A percentile compares a stretch with the other conserved stretches of the same genome.
phyloP scores from a whole-genome alignment of 768 basidiomycete genomes.

The Termitomyces sp. region DNA sequence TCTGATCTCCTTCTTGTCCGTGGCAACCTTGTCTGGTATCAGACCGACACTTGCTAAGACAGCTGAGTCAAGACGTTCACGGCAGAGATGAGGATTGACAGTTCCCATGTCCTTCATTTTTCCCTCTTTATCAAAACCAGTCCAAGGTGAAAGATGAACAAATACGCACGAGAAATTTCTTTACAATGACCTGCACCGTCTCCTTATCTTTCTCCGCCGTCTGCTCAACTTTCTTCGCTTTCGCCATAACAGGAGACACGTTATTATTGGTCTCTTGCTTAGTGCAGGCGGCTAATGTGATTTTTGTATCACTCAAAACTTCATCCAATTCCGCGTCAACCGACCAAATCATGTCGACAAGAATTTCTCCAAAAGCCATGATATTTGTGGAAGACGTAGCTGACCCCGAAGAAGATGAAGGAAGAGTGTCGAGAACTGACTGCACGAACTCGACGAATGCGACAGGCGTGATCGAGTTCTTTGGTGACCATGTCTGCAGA shows the following conservation, averaged over 20 bases:
- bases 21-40: slow-evolving; percentile 59
- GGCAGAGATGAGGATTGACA: slow-evolving; percentile 57
- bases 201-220: slow-evolving; percentile 63
- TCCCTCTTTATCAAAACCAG: slow-evolving; percentile 2
- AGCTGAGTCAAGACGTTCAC: slow-evolving; percentile 70
- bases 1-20: slow-evolving; percentile 80
- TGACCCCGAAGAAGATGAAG: slow-evolving; percentile 66
- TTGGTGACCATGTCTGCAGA: slow-evolving; percentile 53
- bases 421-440: slow-evolving; percentile 56
- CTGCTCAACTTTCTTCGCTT: slow-evolving; percentile 46
- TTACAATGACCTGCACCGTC: slow-evolving; percentile 54
- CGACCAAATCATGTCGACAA: slow-evolving; percentile 83
- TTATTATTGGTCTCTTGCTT: slow-evolving; percentile 25
- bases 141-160: background rate
- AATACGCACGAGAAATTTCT: slow-evolving; percentile 55
- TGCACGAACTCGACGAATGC: slow-evolving; percentile 62
- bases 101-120: slow-evolving; percentile 53
- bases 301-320: slow-evolving; percentile 52
- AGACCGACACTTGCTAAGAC: slow-evolving; percentile 64
- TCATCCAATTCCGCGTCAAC: slow-evolving; percentile 78
- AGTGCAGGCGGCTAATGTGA: slow-evolving; percentile 31
- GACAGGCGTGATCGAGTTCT: slow-evolving; percentile 42
- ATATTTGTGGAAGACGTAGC: slow-evolving; percentile 44
- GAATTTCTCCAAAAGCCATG: slow-evolving; percentile 56
- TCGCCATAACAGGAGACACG: slow-evolving; percentile 24